Percentiles rank a stretch among this genome's conserved stretches.
These are phyloP conservation scores for Paspalum notatum DNA, from an alignment of 176 grass and related monocot species.

Conservation along the genomic window DNA sequence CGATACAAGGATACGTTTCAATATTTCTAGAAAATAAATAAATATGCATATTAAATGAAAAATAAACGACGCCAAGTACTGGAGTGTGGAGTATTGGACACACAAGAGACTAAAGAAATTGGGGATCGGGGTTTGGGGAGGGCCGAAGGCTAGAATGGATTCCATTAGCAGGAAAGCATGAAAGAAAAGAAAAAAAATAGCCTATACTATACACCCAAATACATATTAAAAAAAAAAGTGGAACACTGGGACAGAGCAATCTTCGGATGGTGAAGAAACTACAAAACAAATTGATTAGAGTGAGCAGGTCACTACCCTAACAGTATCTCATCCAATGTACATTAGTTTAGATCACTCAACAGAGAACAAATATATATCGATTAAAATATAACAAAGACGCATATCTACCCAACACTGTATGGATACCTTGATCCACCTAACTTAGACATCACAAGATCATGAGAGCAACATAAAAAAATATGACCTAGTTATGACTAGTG, in stretches of 20 bases:
- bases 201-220: neutral
- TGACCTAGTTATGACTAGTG: neutral
- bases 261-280: neutral
- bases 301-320: neutral
- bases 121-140: too few relatives aligned
- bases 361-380: neutral
- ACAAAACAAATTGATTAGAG: neutral
- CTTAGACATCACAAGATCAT: neutral
- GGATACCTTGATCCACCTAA: neutral
- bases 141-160: too few relatives aligned
- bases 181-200: neutral
- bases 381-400: neutral
- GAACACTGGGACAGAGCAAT: neutral
- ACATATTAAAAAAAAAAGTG: neutral
- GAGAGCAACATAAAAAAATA: neutral
- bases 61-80: too few relatives aligned
- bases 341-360: slow-evolving; percentile 8
- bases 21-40: too few relatives aligned
- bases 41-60: too few relatives aligned
- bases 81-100: too few relatives aligned
- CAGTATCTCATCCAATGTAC: neutral
- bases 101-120: too few relatives aligned
- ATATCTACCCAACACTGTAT: neutral
- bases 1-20: too few relatives aligned
- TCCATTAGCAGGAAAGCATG: too few relatives aligned